These are phyloP conservation scores for Pseudoneurospora amorphoporcata DNA, from an alignment of 495 filamentous ascomycete species.

Conservation along the genomic window DNA sequence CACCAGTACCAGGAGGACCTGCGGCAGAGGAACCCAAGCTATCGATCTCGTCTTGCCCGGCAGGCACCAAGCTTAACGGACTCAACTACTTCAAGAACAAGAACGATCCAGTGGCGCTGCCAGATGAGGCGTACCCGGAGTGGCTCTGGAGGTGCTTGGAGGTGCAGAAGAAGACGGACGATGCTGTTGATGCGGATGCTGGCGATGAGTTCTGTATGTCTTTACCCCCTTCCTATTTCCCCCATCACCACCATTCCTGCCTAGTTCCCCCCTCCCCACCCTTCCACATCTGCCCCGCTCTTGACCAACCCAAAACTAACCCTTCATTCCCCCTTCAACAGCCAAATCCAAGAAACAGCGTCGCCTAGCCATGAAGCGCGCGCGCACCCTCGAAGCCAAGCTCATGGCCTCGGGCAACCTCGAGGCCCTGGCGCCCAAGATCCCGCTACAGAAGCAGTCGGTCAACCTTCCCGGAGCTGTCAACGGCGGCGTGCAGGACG, in stretches of 20 bases:
- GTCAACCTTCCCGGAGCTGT: conserved; percentile 64
- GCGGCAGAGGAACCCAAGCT: conserved; percentile 7
- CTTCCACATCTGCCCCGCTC: not conserved
- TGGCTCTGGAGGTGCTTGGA: conserved; percentile 83
- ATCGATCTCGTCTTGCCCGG: conserved; percentile 37
- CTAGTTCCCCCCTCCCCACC: not conserved
- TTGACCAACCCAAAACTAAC: not conserved
- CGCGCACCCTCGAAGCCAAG: conserved; percentile 52
- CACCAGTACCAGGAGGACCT: not conserved
- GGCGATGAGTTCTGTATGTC: conserved; percentile 68
- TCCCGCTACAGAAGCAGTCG: conserved; percentile 75
- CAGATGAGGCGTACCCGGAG: conserved; percentile 77
- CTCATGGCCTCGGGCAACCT: conserved; percentile 54
- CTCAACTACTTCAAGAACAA: conserved; percentile 77
- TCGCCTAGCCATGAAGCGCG: conserved; percentile 52
- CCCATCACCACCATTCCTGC: too few relatives aligned
- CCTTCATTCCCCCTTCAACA: conserved; percentile 13
- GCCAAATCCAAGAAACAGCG: conserved; percentile 76
- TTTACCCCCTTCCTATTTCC: not conserved
- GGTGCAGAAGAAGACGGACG: conserved; percentile 35
- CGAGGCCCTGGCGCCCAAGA: conserved; percentile 54
- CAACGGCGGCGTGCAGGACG: conserved; percentile 46
- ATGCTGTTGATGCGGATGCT: conserved; percentile 29
- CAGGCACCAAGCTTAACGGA: conserved; percentile 65
- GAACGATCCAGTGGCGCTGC: conserved; percentile 60